Base-by-base conservation (phyloP, 441 rosid species). In the Francoa sonchifolia region DNA sequence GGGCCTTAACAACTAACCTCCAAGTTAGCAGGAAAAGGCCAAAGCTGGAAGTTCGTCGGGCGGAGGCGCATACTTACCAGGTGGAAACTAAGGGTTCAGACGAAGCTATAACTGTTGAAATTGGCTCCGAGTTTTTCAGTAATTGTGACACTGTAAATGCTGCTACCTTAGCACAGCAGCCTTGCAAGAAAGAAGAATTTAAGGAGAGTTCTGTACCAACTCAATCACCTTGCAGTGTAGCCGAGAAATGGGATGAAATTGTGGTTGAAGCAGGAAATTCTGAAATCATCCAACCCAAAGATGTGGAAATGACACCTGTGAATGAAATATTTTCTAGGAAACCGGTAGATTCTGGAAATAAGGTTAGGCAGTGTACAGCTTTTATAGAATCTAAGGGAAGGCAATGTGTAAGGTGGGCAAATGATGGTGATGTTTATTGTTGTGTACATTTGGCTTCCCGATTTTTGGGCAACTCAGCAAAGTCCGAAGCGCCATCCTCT, bases 361-460 rank as follows among this genome's bases (percentile, higher is more conserved):
- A 75, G 67, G 79, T 71, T 58, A 74, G 77, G 38, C 95, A 76
- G 50, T 92, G 99, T 55, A 55, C 47, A 59, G 99, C 99, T 47
- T 92, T 77, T 62, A 79, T 92, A 40, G 94, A 92, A 60, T 65
- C 97, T 0, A 92, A 92, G 62, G 95, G 92, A 63, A 77, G 99
- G 46, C 95, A 79, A 62, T 92, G 99, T 42, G 92, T 83, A 54
- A 83, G 99, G 68, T 87, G 88, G 79, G 99, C 97, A 13, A 92
- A 92, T 36, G 97, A 92, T 18, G 94, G 99, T 16, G 99, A 92
- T 65, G 75, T 81, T 36, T 87, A 81, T 48, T 92, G 99, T 47
- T 92, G 99, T 64, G 92, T 92, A 54, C 97, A 92, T 72, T 67
- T 92, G 71, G 87, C 97, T 35, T 77, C 97, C 61, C 96, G 99